phyloP scores from a whole-genome alignment of 2,329 filamentous ascomycete genomes.

The Hypoxylon sp. region DNA sequence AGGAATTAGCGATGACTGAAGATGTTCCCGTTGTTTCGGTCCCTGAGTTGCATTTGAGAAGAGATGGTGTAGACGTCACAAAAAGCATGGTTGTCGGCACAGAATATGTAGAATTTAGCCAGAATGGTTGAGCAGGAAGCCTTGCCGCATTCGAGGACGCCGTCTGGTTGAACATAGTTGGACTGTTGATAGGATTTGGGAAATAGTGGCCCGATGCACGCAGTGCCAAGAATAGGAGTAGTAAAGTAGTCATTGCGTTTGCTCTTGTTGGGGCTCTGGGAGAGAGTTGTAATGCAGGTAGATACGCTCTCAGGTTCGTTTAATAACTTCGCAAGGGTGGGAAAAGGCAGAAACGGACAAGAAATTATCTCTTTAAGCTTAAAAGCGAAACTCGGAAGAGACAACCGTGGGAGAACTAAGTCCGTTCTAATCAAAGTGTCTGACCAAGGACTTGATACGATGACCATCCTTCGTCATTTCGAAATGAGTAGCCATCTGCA shows the following conservation, averaged over 20 bases:
- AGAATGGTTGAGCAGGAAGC: not conserved
- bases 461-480: not conserved
- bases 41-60: not conserved
- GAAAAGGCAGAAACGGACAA: not conserved
- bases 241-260: slow-evolving; percentile 4
- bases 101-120: not conserved
- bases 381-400: not conserved
- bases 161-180: not conserved
- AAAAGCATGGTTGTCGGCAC: not conserved
- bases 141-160: not conserved
- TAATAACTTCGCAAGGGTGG: not conserved
- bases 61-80: no score
- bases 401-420: not conserved
- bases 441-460: not conserved
- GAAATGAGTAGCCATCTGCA: not conserved
- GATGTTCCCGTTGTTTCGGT: not conserved
- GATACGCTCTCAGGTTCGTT: not conserved
- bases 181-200: not conserved
- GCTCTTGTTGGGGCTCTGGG: not conserved
- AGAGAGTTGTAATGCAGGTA: not conserved
- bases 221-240: slow-evolving; percentile 1
- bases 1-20: not conserved
- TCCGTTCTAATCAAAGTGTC: not conserved
- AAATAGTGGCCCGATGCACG: not conserved
- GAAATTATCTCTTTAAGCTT: not conserved